Conservation (phyloP, 257 asterid genomes). For the Scutellaria minor region DNA sequence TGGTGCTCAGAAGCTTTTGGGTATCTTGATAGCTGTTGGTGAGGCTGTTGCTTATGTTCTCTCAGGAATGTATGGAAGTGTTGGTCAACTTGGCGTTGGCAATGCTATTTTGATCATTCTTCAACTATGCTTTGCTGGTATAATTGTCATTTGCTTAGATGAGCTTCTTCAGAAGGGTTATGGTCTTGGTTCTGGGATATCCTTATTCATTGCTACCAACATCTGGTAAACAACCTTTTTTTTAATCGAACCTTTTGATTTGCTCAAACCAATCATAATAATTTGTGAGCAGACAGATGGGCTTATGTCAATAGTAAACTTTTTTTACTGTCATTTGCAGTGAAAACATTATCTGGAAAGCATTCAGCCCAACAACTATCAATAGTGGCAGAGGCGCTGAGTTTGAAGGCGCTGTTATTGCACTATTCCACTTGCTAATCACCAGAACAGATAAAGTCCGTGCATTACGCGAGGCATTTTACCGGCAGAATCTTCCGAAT, state of each 20-base stretch:
- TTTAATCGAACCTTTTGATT: background rate
- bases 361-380: conserved; percentile 74
- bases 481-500: conserved; percentile 76
- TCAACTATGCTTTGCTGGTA: conserved; percentile 72
- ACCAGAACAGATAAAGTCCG: conserved; percentile 70
- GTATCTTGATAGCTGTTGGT: conserved; percentile 71
- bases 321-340: conserved; percentile 39
- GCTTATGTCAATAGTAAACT: conserved; percentile 16
- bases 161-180: conserved; percentile 76
- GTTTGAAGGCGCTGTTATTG: conserved; percentile 76
- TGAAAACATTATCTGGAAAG: conserved; percentile 76
- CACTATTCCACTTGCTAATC: conserved; percentile 64
- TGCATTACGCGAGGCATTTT: conserved; percentile 75
- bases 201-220: conserved; percentile 72
- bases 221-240: conserved; percentile 51
- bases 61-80: conserved; percentile 79
- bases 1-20: conserved; percentile 74
- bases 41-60: conserved; percentile 79
- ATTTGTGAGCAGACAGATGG: background rate
- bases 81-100: conserved; percentile 73
- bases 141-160: conserved; percentile 68
- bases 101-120: conserved; percentile 72
- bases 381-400: conserved; percentile 73
- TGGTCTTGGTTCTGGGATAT: conserved; percentile 75
- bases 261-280: background rate